Base-by-base conservation (phyloP, 768 basidiomycete genomes). In the Leccinum subtestaceum region DNA sequence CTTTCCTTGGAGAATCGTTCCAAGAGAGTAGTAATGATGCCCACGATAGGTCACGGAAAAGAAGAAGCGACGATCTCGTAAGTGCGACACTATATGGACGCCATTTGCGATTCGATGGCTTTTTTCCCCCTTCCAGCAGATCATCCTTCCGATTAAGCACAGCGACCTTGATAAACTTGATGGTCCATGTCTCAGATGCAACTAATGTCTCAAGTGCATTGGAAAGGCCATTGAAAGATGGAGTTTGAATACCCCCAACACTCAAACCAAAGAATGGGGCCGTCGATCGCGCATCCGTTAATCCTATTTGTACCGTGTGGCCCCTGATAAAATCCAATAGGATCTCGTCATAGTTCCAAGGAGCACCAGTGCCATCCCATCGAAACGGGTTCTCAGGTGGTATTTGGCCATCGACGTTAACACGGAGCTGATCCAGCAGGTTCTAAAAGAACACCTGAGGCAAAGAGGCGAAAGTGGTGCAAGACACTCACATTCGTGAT, bases 1-100 rank as follows among this genome's bases (percentile, higher is more conserved):
- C 36, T 36, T 74, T 67, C 15, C 73, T 74, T 17, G 72, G 71
- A 17, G 72, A 55, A 61, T 76, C 70, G 55, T 76, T 73, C 71
- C 82, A 78, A 48, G 77, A 72, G 55, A 78, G 74, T 32, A 88
- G 65, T 21, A 76, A 69, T 43, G 73, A 66, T 3, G 81, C 81
- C 84, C 81, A 86, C 13, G 81, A 67, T 3, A 81, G 70, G 72
- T 93, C 91, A 29, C 89, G 88, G 75, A 94, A 95, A 71, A 98
- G 89, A 48, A 98, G 80, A 4, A 99, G 78, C 66, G 98, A 96
- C 5, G 93, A 95, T 25, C 86, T 88, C 4, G 94, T 95, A 57
- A 99, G 78, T 52, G 95, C 79, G 9, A 94, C 90, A 61, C 85
- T 87, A 81, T 88, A 95, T 11, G 84, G 75, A 66, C 82, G 87